Evolutionary conservation across 495 filamentous ascomycete species (phyloP).

Genomic region (Rhypophila decipiens): DNA sequence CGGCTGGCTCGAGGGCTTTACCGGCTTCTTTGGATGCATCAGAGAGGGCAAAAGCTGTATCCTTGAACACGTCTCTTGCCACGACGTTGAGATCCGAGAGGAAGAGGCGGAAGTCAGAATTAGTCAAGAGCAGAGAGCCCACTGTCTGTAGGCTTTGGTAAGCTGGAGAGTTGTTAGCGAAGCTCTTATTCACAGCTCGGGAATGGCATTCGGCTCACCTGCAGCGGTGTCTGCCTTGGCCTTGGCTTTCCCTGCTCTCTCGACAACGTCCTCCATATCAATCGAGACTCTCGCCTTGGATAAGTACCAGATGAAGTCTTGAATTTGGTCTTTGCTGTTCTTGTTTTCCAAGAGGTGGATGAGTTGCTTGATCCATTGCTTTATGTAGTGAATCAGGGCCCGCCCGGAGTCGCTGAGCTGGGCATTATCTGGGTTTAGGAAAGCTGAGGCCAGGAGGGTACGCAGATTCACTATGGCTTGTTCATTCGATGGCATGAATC

Average conservation of each 20-base stretch:
- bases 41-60: conserved; percentile 74
- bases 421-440: conserved; percentile 69
- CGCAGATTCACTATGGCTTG: conserved; percentile 77
- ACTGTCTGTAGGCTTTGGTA: conserved; percentile 81
- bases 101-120: conserved; percentile 84
- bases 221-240: conserved; percentile 72
- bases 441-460: conserved; percentile 66
- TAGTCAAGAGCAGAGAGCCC: conserved; percentile 74
- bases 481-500: conserved; percentile 88
- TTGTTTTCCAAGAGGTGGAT: conserved; percentile 75
- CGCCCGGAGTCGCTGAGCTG: conserved; percentile 73
- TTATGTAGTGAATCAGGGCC: conserved; percentile 62
- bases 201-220: conserved; percentile 38
- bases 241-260: conserved; percentile 57
- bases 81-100: conserved; percentile 75
- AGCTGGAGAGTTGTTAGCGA: conserved; percentile 37
- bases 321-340: conserved; percentile 77
- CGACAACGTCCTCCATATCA: conserved; percentile 59
- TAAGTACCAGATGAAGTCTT: conserved; percentile 87
- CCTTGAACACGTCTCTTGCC: conserved; percentile 77
- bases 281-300: conserved; percentile 63
- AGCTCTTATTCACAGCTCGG: neutral
- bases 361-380: conserved; percentile 65
- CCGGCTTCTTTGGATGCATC: conserved; percentile 65
- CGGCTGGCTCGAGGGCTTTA: conserved; percentile 61